Base-by-base conservation (phyloP, 192 early-diverging fungal genomes). In the Borealophlyctis nickersoniae region DNA sequence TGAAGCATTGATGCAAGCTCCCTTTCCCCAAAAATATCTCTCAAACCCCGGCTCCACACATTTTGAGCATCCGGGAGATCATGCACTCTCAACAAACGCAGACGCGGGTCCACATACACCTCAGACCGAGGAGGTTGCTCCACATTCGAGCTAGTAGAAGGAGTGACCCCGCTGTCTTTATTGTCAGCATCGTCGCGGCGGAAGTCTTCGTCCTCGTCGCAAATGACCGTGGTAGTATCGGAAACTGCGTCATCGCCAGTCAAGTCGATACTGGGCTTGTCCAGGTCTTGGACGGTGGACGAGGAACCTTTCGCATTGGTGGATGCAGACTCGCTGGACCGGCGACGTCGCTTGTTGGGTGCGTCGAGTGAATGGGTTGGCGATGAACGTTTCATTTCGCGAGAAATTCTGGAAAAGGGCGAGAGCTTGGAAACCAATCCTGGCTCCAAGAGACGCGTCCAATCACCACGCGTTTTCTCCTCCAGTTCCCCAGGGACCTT, bases 1-100 rank as follows among this genome's bases (percentile, higher is more conserved):
- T 69, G 65, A 14, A 72, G 65, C 70, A 72, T 64, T 16, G 19
- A 64, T 14, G 22, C 62, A 36, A 62, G 13, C 3, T 60, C 36
- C 32, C 50, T 49, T 59, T 68, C 14, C n/a, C 39, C 27, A 24
- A 68, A 68, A 7, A 68, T 24, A 13, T 68, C 51, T n/a, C 32
- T 16, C 3, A 68, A 31, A 54, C 50, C 34, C 52, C 35, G 60
- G 28, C 58, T 61, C 22, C 66, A 56, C 23, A 68, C 66, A 68
- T 68, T 68, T 2, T 61, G 19, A 3, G 28, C 50, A n/a, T 48
- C 19, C 1, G 50, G 31, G 16, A 68, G 59, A 31, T 31, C 45
- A 19, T 24, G 27, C 48, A 68, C 66, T 22, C 59, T 16, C 16
- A 45, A 28, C 4, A 68, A 52, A 22, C 49, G 26, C 22, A 62